phyloP scores from a whole-genome alignment of 1,284 basidiomycete species.

The Butyriboletus appendiculatus region DNA sequence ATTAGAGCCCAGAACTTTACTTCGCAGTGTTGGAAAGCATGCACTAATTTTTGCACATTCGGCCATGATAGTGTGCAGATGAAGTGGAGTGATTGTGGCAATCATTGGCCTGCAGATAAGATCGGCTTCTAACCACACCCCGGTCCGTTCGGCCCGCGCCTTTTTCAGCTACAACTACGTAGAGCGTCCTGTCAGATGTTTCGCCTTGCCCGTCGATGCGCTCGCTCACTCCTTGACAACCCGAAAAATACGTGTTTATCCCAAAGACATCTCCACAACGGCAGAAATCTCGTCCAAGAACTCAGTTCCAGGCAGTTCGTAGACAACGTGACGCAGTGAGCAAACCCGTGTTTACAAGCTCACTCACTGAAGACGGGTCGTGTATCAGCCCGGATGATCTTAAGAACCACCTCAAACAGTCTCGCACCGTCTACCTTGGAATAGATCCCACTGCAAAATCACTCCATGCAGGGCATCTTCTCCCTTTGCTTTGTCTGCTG shows the following conservation, averaged over 20 bases:
- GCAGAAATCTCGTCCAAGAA: slow-evolving; percentile 27
- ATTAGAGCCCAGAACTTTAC: no score
- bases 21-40: no score
- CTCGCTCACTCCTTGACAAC: slow-evolving; percentile 2
- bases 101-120: no score
- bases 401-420: slow-evolving; percentile 31
- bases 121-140: background rate
- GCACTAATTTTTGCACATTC: no score
- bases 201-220: slow-evolving; percentile 19
- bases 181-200: slow-evolving; percentile 21
- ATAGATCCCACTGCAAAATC: slow-evolving; percentile 91
- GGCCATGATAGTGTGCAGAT: no score
- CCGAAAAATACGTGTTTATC: background rate
- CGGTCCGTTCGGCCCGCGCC: slow-evolving; percentile 20
- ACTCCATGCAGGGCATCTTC: slow-evolving; percentile 92
- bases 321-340: slow-evolving; percentile 36
- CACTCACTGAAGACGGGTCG: background rate
- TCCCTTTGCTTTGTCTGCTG: slow-evolving; percentile 84
- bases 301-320: slow-evolving; percentile 28
- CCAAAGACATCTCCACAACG: slow-evolving; percentile 20
- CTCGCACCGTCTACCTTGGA: slow-evolving; percentile 80
- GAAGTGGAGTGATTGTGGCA: background rate
- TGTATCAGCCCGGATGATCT: slow-evolving; percentile 27
- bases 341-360: background rate
- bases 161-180: background rate